phyloP scores from a whole-genome alignment of 805 yeast species.

The Alloascoidea hylecoeti region DNA sequence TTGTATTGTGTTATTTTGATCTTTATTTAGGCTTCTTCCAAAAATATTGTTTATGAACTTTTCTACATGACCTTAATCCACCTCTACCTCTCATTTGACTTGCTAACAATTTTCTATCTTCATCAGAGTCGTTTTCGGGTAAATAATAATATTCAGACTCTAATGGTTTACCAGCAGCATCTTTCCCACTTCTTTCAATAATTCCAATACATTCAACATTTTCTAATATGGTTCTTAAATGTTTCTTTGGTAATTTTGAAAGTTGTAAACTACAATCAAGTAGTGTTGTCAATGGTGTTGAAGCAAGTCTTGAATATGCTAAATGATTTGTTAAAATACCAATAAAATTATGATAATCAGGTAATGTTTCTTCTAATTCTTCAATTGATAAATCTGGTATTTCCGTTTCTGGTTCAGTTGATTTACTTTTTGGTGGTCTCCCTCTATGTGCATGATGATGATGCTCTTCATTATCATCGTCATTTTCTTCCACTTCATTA shows the following conservation, averaged over 20 bases:
- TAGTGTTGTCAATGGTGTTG: conserved; percentile 71
- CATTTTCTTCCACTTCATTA: too few relatives aligned
- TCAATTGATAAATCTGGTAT: conserved; percentile 4
- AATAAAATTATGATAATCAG: conserved; percentile 29
- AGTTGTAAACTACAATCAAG: conserved; percentile 37
- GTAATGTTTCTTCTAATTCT: background rate
- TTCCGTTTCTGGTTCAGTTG: conserved; percentile 12
- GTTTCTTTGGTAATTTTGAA: conserved; percentile 13
- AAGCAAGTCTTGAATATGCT: conserved; percentile 80
- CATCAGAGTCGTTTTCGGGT: conserved; percentile 68
- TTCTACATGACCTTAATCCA: conserved; percentile 80
- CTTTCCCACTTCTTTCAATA: conserved; percentile 80
- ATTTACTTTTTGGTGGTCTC: conserved; percentile 2
- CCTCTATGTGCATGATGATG: conserved; percentile 1
- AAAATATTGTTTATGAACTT: conserved; percentile 81
- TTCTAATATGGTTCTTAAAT: conserved; percentile 28
- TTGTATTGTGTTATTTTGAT: too few relatives aligned
- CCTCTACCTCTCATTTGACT: conserved; percentile 67
- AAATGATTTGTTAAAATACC: conserved; percentile 69
- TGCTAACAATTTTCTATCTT: conserved; percentile 54
- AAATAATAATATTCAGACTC: conserved; percentile 91
- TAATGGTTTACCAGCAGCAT: conserved; percentile 89
- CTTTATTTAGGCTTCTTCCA: conserved; percentile 61
- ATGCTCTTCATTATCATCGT: background rate
- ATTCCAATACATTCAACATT: conserved; percentile 61